Base-by-base conservation (phyloP, 129 eudicot species). In the Tanacetum coccineum region DNA sequence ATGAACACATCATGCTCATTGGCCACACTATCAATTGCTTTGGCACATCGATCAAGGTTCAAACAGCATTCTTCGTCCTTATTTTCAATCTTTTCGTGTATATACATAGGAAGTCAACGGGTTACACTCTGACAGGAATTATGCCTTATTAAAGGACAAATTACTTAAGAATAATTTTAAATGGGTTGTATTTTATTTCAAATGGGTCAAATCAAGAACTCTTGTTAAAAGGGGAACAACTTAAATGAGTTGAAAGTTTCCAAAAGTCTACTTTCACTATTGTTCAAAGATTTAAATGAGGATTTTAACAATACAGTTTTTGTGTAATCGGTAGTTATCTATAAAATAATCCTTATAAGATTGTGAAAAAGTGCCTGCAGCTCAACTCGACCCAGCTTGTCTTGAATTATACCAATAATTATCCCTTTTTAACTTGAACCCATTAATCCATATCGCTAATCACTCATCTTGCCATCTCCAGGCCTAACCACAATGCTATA, bases 11-110 rank as follows among this genome's bases (percentile, higher is more conserved):
- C 9, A 86, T 86, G 93, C 88, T 86, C 67, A 86, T 86, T 57
- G 94, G 88, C 20, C 93, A 86, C 82, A 85, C 96, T 0, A 87
- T 89, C 68, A 89, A 89, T 51, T 89, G 94, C 70, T 89, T 85
- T 70, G 96, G 96, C 26, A 76, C 80, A 36, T 76, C 86, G 18
- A 79, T 86, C 66, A 89, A 89, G 79, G 96, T 76, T 2, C 5
- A 12, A 44, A 57, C 39, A 22, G 40, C 11, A 25, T 54, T 25
- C 25, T 4, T 58, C 13, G 22, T 22, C 4, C 17, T 70, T 42
- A 4, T 10, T 22, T 59, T 17, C 20, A 19, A 3, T 3, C 13
- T 32, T 59, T 22, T 22, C 2, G 25, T 22, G 25, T 22, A 0
- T 22, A 22, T 22, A 22, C 25, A 22, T 22, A 22, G 25, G 25